Conservation (phyloP, 441 rosid genomes). For the Gossypium trilobum region DNA sequence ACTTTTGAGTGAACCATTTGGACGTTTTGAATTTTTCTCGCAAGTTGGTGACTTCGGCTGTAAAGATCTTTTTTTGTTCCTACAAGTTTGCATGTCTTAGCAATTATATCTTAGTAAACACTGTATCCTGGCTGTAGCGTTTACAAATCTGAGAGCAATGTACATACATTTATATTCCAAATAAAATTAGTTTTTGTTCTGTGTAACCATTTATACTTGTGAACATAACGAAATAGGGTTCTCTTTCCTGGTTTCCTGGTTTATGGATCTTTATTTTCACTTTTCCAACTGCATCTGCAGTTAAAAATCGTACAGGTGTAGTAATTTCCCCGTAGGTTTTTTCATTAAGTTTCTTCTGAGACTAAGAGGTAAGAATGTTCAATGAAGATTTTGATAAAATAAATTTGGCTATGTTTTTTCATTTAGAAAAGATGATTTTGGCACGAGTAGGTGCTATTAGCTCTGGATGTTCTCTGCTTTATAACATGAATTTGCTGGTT, state of each 20-base stretch:
- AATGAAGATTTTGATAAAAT: background rate
- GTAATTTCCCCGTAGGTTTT: background rate
- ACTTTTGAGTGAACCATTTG: constrained; percentile 39
- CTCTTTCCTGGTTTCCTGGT: constrained; percentile 3
- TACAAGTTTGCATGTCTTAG: constrained; percentile 46
- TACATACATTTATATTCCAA: constrained; percentile 68
- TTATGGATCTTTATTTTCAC: constrained; percentile 1
- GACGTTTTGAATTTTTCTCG: constrained; percentile 50
- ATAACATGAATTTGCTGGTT: constrained; percentile 11
- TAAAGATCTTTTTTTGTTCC: constrained; percentile 40
- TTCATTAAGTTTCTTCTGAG: constrained; percentile 7
- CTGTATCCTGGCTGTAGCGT: constrained; percentile 48
- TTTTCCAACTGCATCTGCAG: constrained; percentile 10
- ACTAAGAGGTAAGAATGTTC: background rate
- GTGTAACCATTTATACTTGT: constrained; percentile 8
- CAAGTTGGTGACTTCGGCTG: constrained; percentile 54
- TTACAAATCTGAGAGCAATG: constrained; percentile 49
- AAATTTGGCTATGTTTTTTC: background rate
- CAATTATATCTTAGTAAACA: constrained; percentile 45
- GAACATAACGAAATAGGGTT: background rate
- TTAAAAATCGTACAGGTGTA: constrained; percentile 12
- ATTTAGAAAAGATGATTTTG: background rate
- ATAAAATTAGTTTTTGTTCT: constrained; percentile 49
- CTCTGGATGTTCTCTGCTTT: background rate
- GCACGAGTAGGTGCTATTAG: background rate